Evolutionary conservation across 495 filamentous ascomycete genomes (phyloP).

Genomic region (Podospora conica): DNA sequence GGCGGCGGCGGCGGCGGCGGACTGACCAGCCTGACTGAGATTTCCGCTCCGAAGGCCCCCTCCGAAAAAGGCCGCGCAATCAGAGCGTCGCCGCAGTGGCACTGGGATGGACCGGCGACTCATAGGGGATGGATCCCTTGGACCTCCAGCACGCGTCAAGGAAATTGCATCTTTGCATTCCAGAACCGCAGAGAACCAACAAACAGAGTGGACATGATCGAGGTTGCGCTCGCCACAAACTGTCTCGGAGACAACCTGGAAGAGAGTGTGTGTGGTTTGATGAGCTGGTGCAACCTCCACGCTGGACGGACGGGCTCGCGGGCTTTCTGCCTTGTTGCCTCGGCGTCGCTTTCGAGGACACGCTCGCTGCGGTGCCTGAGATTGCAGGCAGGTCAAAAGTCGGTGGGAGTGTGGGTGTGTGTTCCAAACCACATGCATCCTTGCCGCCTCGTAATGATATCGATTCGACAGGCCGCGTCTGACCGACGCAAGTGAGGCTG

Average conservation of each 20-base stretch:
- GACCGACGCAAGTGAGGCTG: constrained; percentile 28
- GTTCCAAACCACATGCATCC: constrained; percentile 20
- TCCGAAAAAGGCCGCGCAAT: background rate
- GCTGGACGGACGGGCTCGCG: too few relatives aligned
- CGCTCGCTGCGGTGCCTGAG: background rate
- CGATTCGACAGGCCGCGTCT: constrained; percentile 24
- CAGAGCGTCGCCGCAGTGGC: background rate
- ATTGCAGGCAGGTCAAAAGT: background rate
- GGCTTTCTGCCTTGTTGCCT: background rate
- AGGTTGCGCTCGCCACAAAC: background rate
- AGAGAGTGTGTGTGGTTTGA: background rate
- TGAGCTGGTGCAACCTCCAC: background rate
- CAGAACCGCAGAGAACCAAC: background rate
- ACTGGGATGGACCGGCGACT: background rate
- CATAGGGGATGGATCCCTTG: background rate
- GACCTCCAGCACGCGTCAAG: background rate
- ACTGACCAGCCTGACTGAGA: background rate
- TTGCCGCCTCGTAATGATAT: constrained; percentile 16
- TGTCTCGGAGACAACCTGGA: background rate
- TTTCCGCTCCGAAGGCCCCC: background rate
- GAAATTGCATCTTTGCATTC: background rate
- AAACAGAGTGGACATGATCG: background rate
- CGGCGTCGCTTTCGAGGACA: background rate
- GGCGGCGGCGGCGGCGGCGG: background rate
- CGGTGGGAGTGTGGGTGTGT: background rate